phyloP scores from a whole-genome alignment of 2,329 filamentous ascomycete genomes.

The Seiridium cupressi region DNA sequence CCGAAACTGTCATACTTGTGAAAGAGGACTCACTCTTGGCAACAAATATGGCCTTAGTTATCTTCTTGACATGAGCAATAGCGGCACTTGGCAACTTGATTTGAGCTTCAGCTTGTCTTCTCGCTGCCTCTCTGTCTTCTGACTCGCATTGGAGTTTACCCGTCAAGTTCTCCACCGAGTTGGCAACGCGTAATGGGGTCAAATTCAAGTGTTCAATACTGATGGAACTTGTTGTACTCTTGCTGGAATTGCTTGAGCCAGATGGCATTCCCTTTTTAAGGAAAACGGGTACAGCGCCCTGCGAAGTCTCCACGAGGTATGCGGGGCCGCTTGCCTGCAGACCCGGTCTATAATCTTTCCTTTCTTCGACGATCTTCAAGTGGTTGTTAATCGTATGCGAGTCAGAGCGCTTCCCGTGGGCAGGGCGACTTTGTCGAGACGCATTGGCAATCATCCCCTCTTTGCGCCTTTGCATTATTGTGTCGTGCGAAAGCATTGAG shows the following conservation, averaged over 20 bases:
- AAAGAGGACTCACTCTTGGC: background rate
- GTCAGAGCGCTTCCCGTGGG: background rate
- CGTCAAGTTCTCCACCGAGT: background rate
- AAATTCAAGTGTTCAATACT: background rate
- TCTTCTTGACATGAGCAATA: slow-evolving; percentile 1
- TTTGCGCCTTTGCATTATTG: background rate
- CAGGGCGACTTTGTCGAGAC: background rate
- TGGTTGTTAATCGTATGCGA: background rate
- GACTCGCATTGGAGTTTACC: background rate
- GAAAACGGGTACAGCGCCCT: background rate
- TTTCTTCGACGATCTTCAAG: background rate
- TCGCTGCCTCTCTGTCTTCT: too few species aligned
- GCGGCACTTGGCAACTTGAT: background rate
- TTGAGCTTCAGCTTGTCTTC: background rate
- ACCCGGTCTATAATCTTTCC: background rate
- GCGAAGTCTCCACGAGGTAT: background rate
- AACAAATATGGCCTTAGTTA: background rate
- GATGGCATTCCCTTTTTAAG: background rate
- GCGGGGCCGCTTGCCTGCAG: background rate
- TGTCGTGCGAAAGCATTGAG: background rate
- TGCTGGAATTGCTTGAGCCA: background rate
- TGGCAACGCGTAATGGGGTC: background rate
- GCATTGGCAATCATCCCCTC: background rate
- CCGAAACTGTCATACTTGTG: background rate
- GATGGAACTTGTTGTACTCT: background rate